Evolutionary conservation across 2,329 filamentous ascomycete genomes (phyloP), one percentile per base, ranked within the genome.

Genomic region (Epicoccum nigrum): DNA sequence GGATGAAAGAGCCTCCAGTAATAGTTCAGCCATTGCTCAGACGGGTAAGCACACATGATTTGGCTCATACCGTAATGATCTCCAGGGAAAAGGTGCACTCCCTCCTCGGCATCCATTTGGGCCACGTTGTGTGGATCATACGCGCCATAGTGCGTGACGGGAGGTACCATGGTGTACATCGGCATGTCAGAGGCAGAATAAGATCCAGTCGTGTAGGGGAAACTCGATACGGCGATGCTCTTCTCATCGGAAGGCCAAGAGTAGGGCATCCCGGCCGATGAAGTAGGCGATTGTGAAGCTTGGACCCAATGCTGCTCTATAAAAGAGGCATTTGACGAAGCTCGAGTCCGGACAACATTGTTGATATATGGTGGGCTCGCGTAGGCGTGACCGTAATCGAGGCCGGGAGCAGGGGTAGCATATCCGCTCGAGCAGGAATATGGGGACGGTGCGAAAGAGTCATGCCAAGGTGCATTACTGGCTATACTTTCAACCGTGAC

Each of bases 1-100:
- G 76, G 73, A 66, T 79, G 75, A 60, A 77, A 73, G 58, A 68
- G 65, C 55, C 67, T 72, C 76, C 76, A 79, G 67, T 74, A 79
- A 60, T 72, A 70, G 51, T 74, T 67, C 56, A 79, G 68, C 68
- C 74, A 76, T 55, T 74, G 67, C 47, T 74, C 63, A 67, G 63
- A 72, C 39, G 66, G 63, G 54, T 67, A 65, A 51, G 59, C 63
- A 59, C 68, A 54, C 51, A 62, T 54, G 43, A 66, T 47, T 61
- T 67, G 65, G 63, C 63, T 65, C 71, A 71, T 73, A 71, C 69
- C 71, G 62, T 72, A 72, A 55, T 62, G 59, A 55, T 73, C 63
- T 32, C 68, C 63, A 47, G 68, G 63, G 51, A 73, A 74, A 55
- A 74, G 62, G 28, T 69, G 56, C 32, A 48, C 48, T 25, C 64